Evolutionary conservation across 306 rosid species (phyloP).

Genomic region (Pterocarpus macrocarpus): DNA sequence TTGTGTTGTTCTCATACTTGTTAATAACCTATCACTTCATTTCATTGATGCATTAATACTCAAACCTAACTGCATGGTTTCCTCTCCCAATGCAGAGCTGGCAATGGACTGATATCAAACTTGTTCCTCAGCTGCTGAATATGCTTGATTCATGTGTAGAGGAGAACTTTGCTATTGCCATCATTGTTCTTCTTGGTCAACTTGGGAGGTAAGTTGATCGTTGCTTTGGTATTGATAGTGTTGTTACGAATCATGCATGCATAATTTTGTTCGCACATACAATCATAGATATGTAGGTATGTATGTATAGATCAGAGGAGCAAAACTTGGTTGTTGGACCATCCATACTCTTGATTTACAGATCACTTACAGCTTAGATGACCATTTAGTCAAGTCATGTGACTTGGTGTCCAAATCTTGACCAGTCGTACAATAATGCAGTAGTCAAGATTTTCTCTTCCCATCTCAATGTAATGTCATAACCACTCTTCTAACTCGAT

Average conservation of each 20-base stretch:
- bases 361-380: too few species aligned
- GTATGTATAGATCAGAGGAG: background rate
- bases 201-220: slow-evolving; percentile 80
- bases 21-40: slow-evolving; percentile 9
- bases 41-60: slow-evolving; percentile 25
- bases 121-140: slow-evolving; percentile 70
- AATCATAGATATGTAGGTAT: background rate
- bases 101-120: slow-evolving; percentile 67
- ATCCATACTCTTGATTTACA: too few species aligned
- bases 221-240: slow-evolving; percentile 32
- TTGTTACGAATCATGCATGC: slow-evolving; percentile 24
- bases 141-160: slow-evolving; percentile 60
- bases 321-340: too few species aligned
- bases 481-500: too few species aligned
- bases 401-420: too few species aligned
- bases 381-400: too few species aligned
- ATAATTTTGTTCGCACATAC: background rate
- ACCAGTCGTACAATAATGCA: too few species aligned
- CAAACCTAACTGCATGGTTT: slow-evolving; percentile 39
- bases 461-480: too few species aligned
- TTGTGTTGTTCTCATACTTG: slow-evolving; percentile 9
- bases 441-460: too few species aligned
- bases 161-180: slow-evolving; percentile 57
- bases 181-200: slow-evolving; percentile 82
- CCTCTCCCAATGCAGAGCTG: slow-evolving; percentile 71